Base-by-base conservation (phyloP, 129 eudicot species). In the Tagetes patula region DNA sequence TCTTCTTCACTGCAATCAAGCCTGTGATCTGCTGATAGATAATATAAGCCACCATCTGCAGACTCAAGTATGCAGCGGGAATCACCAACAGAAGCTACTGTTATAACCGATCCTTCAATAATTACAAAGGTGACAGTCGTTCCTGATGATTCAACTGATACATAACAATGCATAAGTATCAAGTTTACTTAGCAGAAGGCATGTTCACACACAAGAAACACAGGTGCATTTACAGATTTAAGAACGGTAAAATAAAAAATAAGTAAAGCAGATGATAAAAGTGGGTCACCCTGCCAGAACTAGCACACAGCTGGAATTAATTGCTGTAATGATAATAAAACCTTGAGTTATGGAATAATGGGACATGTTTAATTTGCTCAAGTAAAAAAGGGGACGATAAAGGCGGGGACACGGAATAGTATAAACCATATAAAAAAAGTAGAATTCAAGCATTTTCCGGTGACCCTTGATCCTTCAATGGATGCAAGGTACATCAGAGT, bases 1-100 rank as follows among this genome's bases (percentile, higher is more conserved):
- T 94, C 99, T 73, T 88, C 96, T 84, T 82, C 88, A 67, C 86
- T 88, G 88, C 85, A 79, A 40, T 94, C 99, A 82, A 94, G 99
- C 79, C 99, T 90, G 82, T 94, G 99, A 85, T 94, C 99, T 56
- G 96, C 96, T 62, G 99, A 94, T 40, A 94, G 80, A 82, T 86
- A 83, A 77, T 90, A 80, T 67, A 94, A 88, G 14, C 75, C 88
- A n/a, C 99, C 99, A 36, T 94, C 99, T 71, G 94, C 91, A 58
- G 99, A 90, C 85, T 94, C 99, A 70, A 94, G 89, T 73, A 94
- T 80, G 82, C 93, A 91, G 66, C 96, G 97, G 48, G 99, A 94
- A 84, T 94, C 99, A 27, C 99, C 99, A 81, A 94, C 97, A 48
- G 99, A 94, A 68, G 97, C 99, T 75, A 90, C 97, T 27, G 99